These are phyloP conservation scores for Galerina marginata DNA, from an alignment of 768 basidiomycete species.

Conservation along the genomic window DNA sequence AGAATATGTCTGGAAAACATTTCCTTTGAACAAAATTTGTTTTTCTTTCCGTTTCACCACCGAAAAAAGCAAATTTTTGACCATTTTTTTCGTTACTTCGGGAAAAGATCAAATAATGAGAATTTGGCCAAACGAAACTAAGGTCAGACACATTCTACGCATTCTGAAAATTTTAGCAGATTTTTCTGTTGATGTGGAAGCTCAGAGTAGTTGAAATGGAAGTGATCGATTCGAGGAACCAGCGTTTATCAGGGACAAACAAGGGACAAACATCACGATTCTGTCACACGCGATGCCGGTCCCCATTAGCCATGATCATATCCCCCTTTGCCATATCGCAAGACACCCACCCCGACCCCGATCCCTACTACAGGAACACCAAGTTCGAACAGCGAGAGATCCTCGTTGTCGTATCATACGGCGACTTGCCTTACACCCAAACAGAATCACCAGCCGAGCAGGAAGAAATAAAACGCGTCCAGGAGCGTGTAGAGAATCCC, in stretches of 20 bases:
- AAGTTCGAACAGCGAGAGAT: not conserved
- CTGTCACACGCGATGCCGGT: not conserved
- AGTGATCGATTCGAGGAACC: not conserved
- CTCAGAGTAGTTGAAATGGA: not conserved
- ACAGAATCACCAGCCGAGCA: not conserved
- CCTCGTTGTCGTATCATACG: not conserved
- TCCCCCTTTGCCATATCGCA: not conserved
- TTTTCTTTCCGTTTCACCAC: too few species aligned
- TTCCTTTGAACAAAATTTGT: too few species aligned
- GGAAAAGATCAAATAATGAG: too few species aligned
- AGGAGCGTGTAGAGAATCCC: not conserved
- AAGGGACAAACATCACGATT: slow-evolving; percentile 5
- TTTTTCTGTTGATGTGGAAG: not conserved
- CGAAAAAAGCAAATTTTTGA: too few species aligned
- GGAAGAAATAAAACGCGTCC: not conserved
- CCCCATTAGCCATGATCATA: not conserved
- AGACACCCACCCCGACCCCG: not conserved
- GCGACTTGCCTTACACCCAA: not conserved
- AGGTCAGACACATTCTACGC: too few species aligned
- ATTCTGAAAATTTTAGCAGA: too few species aligned
- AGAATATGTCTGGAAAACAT: too few species aligned
- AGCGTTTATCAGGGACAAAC: slow-evolving; percentile 1
- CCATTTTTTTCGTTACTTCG: too few species aligned
- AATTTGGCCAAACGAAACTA: too few species aligned
- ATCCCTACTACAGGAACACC: not conserved